Evolutionary conservation across 129 eudicot species (phyloP), one percentile per base, ranked within the genome.

Genomic region (Sambucus nigra): DNA sequence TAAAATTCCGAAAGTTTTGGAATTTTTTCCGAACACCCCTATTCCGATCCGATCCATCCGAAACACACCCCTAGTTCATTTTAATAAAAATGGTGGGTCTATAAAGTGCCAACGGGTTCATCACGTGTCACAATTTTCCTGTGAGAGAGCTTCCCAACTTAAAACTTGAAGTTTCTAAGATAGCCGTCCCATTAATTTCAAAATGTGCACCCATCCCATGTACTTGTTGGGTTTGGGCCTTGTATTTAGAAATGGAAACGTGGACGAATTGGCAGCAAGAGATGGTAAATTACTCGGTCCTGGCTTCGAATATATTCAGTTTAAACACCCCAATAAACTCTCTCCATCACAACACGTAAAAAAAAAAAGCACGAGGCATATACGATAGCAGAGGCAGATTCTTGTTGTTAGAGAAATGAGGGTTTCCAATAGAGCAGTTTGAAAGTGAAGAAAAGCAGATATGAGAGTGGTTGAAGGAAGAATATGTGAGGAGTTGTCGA

Each of bases 401-500:
- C 42, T 13, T 42, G 48, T 2, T 14, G 7, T 42, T 15, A 42
- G 20, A 10, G 15, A 14, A 13, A n/a, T 7, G 18, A 1, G 18
- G 18, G 48, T 18, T 42, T 15, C 16, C 4, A 20, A 42, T 13
- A 42, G 5, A 3, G 14, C 4, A 20, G 2, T 13, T 13, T 13
- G n/a, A n/a, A 42, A 42, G 17, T 13, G 20, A 16, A 20, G 5
- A 42, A 42, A 33, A 56, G 9, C 16, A 57, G 40, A 15, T 13
- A 38, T 8, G 63, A 51, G 38, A 16, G 0, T n/a, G 32, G 18
- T 22, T 57, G 42, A 47, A 64, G 58, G 58, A 53, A 29, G 75
- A 42, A 12, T 23, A 15, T 48, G 13, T 4, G 73, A 68, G 68
- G 96, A 68, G 69, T 77, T 77, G 19, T 33, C 76, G 22, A 50